Evolutionary conservation across 768 basidiomycete genomes (phyloP), one percentile per base, ranked within the genome.

Genomic region (Guyanaporus albipodus): DNA sequence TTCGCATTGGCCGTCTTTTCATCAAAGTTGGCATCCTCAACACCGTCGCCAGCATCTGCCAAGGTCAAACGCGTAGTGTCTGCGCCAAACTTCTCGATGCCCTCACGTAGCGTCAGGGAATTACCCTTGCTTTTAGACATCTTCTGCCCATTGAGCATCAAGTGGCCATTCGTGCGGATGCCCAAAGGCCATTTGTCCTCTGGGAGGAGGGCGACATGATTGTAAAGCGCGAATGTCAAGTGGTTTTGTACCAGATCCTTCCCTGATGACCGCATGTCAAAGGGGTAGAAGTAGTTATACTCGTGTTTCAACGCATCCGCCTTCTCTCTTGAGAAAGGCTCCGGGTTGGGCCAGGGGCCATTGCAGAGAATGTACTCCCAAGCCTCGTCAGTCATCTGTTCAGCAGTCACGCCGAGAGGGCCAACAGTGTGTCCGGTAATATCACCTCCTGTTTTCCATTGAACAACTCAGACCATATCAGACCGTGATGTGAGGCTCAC

Each of bases 21-120:
- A 63, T 99, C 96, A 59, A 98, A 99, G 74, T 99, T 99, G 36
- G 95, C 95, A 68, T 99, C 96, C 67, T 96, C 94, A 56, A 97
- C 78, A 41, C 93, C 91, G 64, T 99, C 96, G 12, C 96, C 96
- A 22, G 93, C 92, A 71, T 98, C 95, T 21, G 96, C 96, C 67
- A 99, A 75, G 17, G 83, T 78, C 71, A 99, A 69, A 45, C 96
- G 77, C 59, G 87, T 94, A 26, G 94, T 91, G 64, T 98, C 96
- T 28, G 96, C 93, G 48, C 96, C 96, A 61, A 95, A 98, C 75
- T 98, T 98, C 67, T 83, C 76, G 49, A 95, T 82, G 1, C 87
- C 80, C 61, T 99, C 88, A 44, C 80, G 72, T 65, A 98, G 71
- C 1, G 95, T 99, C 74, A 98, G 72, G 46, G 85, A 90, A 69